Conservation (phyloP, 140 eudicot genomes). For the Erigeron philadelphicus region DNA sequence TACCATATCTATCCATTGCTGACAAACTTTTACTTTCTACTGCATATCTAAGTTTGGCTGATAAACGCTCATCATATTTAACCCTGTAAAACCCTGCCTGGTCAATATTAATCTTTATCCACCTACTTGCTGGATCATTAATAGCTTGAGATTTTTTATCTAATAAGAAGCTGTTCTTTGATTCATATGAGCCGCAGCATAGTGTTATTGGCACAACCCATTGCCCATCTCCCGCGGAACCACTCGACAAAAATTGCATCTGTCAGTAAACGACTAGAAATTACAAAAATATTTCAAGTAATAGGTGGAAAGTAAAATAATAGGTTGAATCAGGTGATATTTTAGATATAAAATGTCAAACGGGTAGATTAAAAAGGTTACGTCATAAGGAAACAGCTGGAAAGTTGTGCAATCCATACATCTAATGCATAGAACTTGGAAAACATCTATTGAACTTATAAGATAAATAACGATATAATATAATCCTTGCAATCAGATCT, state of each 20-base stretch:
- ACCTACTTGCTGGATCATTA: constrained; percentile 43
- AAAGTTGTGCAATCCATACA: not conserved
- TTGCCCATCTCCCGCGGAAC: constrained; percentile 66
- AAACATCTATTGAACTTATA: too few species aligned
- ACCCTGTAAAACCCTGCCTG: constrained; percentile 85
- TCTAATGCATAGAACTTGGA: not conserved
- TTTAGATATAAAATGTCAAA: not conserved
- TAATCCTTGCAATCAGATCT: too few species aligned
- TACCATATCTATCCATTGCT: constrained; percentile 78
- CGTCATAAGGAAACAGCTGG: not conserved
- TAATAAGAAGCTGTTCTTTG: constrained; percentile 52
- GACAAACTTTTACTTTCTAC: constrained; percentile 64
- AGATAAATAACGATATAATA: too few species aligned
- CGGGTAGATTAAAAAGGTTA: too few species aligned
- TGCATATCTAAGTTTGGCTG: constrained; percentile 68
- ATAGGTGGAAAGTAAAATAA: not conserved
- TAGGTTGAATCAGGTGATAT: not conserved
- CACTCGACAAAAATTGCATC: constrained; percentile 70
- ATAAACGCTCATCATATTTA: constrained; percentile 69
- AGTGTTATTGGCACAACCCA: constrained; percentile 93
- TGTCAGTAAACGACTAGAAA: constrained; percentile 22
- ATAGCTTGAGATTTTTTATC: constrained; percentile 49
- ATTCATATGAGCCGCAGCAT: constrained; percentile 68
- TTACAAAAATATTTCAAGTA: not conserved
- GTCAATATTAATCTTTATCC: constrained; percentile 84